These are phyloP conservation scores for Verticillium klebahnii DNA, from an alignment of 2,329 filamentous ascomycete genomes.

Conservation along the genomic window DNA sequence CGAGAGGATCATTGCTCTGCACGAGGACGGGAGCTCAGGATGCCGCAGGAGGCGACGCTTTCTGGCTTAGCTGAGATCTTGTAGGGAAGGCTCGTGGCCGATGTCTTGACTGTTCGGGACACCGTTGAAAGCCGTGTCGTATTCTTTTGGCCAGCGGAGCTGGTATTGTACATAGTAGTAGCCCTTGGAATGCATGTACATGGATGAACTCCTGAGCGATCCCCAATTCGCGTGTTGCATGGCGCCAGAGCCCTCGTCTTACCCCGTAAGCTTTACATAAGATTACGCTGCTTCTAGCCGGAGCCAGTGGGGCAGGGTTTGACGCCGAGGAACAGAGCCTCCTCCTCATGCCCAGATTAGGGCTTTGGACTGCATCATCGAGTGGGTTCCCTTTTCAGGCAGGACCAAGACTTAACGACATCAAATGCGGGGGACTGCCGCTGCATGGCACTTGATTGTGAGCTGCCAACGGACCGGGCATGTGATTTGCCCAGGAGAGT, in stretches of 20 bases:
- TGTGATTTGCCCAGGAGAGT: no score
- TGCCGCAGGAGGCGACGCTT: background rate
- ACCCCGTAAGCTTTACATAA: background rate
- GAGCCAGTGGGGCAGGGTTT: background rate
- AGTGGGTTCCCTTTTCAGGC: no score
- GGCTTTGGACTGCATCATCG: no score
- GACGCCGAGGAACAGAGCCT: background rate
- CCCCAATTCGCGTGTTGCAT: background rate
- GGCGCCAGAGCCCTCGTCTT: background rate
- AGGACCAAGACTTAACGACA: no score
- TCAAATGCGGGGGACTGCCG: no score
- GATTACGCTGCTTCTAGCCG: background rate
- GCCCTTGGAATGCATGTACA: background rate
- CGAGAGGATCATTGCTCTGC: slow-evolving; percentile 14
- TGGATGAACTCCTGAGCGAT: background rate
- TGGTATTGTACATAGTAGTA: no score
- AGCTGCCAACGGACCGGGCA: no score
- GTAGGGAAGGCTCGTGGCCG: background rate
- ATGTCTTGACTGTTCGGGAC: background rate
- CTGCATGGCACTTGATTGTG: no score
- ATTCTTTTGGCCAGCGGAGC: no score
- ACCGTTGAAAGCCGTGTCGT: no score
- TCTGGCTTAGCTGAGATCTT: background rate
- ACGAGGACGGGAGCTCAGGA: background rate
- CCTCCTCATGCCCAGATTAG: no score